phyloP scores from a whole-genome alignment of 805 yeast genomes.

The Candida maesae region DNA sequence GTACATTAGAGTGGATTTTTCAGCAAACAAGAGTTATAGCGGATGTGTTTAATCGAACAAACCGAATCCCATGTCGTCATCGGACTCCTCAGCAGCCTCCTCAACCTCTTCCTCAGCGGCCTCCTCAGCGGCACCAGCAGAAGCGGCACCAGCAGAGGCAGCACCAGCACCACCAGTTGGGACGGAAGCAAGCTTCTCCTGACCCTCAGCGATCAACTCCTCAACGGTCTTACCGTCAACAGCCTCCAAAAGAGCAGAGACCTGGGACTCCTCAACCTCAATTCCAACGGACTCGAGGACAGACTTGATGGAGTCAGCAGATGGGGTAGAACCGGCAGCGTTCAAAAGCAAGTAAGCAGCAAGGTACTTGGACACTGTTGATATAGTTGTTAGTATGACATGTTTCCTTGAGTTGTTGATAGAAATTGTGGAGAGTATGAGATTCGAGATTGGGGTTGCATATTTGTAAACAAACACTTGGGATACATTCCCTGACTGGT shows the following conservation, averaged over 20 bases:
- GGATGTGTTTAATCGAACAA: constrained; percentile 79
- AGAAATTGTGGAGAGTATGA: not conserved
- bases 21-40: not conserved
- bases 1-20: constrained; percentile 15
- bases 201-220: constrained; percentile 92
- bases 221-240: constrained; percentile 90
- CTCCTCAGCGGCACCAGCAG: constrained; percentile 68
- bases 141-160: constrained; percentile 68
- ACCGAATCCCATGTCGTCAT: constrained; percentile 91
- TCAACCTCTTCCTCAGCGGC: constrained; percentile 70
- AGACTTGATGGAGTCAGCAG: constrained; percentile 85
- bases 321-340: constrained; percentile 95
- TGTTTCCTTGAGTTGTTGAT: not conserved
- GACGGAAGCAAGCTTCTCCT: constrained; percentile 93
- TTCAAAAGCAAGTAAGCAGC: constrained; percentile 99
- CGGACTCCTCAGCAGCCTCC: constrained; percentile 62
- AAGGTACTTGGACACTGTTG: constrained; percentile 67
- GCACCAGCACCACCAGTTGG: constrained; percentile 98
- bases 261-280: constrained; percentile 88
- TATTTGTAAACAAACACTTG: no score
- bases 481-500: no score
- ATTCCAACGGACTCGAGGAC: constrained; percentile 93
- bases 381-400: constrained; percentile 18
- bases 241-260: constrained; percentile 74
- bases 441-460: no score